Base-by-base conservation (phyloP, 2,329 filamentous ascomycete species). In the Xenoacremonium recifei region DNA sequence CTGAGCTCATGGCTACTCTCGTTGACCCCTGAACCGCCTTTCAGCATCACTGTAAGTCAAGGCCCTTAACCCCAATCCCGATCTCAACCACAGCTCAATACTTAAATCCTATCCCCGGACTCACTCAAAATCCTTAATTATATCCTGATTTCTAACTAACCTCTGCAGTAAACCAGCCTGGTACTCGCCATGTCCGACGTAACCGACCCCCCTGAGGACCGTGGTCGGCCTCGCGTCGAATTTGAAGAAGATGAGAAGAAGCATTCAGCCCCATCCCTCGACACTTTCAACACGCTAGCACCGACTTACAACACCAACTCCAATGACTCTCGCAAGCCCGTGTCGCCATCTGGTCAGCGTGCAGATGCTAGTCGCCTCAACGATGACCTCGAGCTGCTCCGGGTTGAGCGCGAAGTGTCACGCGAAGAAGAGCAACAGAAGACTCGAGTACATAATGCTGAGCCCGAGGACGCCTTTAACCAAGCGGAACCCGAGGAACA, bases 331-430 rank as follows among this genome's bases (percentile, higher is more conserved):
- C 48, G 49, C 13, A 49, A 49, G 16, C 36, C 33, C 20, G 35
- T 50, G 21, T 61, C 61, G 3, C 58, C 61, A 2, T 49, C 54
- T 1, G 47, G 47, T 11, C 58, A 60, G 33, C 62, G 64, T 9
- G 62, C 61, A 27, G 59, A 68, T 33, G 60, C 58, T 20, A 62
- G 54, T 43, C 66, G 73, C 3, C 57, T 76, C 13, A 67, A 69
- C 35, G 73, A 77, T 40, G 71, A 76, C 37, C 65, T 77, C 13
- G 73, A 76, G 42, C 60, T 77, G 5, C 61, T 76, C 17, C 70
- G 73, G 3, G 64, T 70, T 34, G 73, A 76, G 50, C 66, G 70
- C 3, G 53, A 69, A 34, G 64, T 75, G 12, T 75, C 73, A 6
- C 64, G 73, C 35, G 69, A 71, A 21, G 58, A 67, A 37, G 63